phyloP scores from a whole-genome alignment of 2,329 filamentous ascomycete species.

The Paramyrothecium sp. region DNA sequence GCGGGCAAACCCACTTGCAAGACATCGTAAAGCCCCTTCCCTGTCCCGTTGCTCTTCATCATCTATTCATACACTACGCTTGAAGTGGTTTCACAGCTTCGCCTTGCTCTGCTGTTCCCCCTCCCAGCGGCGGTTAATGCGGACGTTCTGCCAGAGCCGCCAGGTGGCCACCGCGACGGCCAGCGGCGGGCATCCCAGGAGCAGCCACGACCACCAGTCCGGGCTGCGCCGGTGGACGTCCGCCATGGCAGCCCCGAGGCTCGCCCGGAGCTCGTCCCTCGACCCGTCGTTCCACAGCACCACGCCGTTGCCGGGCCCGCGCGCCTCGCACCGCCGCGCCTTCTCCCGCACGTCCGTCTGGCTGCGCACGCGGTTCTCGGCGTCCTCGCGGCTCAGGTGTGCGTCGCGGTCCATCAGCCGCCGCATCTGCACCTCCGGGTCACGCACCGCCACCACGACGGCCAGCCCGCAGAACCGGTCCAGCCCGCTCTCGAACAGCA shows the following conservation, averaged over 20 bases:
- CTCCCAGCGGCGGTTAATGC: constrained; percentile 67
- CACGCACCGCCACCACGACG: constrained; percentile 80
- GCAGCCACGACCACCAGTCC: constrained; percentile 78
- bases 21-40: too few relatives aligned
- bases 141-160: constrained; percentile 71
- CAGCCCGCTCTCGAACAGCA: constrained; percentile 86
- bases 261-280: constrained; percentile 64
- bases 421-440: constrained; percentile 79
- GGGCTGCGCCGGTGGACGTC: constrained; percentile 65
- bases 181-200: constrained; percentile 70
- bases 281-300: constrained; percentile 90
- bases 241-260: constrained; percentile 65
- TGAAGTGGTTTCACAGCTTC: constrained; percentile 12
- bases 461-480: constrained; percentile 84
- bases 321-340: constrained; percentile 68
- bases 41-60: too few relatives aligned
- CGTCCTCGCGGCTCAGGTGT: constrained; percentile 81
- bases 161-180: constrained; percentile 67
- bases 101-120: constrained; percentile 40
- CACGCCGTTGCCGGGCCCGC: constrained; percentile 64
- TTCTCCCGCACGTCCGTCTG: constrained; percentile 87
- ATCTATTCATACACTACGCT: too few relatives aligned
- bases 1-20: too few relatives aligned
- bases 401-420: constrained; percentile 72
- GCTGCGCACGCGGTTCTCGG: constrained; percentile 79